Evolutionary conservation across 495 filamentous ascomycete genomes (phyloP).

Genomic region (Bathelium albidoporum): DNA sequence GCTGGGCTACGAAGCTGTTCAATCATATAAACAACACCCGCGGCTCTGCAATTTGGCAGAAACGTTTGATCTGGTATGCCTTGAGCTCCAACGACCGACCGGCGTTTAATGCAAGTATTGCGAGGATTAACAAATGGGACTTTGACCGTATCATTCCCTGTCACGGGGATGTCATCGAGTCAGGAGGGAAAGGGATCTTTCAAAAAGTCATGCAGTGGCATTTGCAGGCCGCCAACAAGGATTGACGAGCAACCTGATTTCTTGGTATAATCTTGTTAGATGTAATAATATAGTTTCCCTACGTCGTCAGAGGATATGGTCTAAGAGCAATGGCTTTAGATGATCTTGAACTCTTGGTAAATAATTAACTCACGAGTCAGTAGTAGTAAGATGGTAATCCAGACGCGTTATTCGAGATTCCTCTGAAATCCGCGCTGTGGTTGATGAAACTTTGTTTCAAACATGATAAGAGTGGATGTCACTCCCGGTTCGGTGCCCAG

Average conservation of each 20-base stretch:
- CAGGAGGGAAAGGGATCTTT: conserved; percentile 64
- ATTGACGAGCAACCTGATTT: not conserved
- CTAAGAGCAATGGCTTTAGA: not conserved
- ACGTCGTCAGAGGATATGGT: no score
- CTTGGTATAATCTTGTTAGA: no score
- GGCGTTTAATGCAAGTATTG: conserved; percentile 58
- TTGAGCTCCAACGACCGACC: conserved; percentile 50
- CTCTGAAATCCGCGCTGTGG: no score
- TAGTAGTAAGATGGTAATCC: no score
- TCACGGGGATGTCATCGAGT: conserved; percentile 85
- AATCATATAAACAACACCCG: conserved; percentile 47
- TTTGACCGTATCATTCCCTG: conserved; percentile 83
- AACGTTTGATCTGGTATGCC: conserved; percentile 74
- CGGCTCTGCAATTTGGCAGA: conserved; percentile 61
- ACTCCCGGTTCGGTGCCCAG: not conserved
- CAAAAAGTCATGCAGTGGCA: conserved; percentile 80
- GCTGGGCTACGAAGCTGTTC: conserved; percentile 56
- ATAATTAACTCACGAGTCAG: no score
- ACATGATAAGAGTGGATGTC: not conserved
- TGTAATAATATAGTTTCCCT: no score
- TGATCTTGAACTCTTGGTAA: not conserved
- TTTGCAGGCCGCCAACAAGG: conserved; percentile 38
- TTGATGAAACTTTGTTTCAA: not conserved
- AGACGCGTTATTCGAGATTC: no score
- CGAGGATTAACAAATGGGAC: conserved; percentile 67